phyloP scores from a whole-genome alignment of 805 yeast species.

The Saccharomyces eubayanus region DNA sequence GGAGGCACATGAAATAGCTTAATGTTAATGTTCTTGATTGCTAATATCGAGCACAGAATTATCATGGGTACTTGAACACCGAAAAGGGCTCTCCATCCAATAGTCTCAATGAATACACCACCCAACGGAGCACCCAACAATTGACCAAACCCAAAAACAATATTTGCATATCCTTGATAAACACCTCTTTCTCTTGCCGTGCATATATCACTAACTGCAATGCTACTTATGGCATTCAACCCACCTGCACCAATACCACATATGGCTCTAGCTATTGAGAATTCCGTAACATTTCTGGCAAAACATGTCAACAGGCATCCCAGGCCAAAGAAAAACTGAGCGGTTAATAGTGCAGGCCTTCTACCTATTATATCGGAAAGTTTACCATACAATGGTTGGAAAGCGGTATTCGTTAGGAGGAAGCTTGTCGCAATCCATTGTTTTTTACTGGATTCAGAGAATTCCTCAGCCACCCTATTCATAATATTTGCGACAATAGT shows the following conservation, averaged over 20 bases:
- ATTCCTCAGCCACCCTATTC: conserved; percentile 40
- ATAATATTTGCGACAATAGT: conserved; percentile 44
- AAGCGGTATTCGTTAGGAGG: conserved; percentile 54
- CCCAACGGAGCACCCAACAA: conserved; percentile 60
- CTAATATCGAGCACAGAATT: conserved; percentile 33
- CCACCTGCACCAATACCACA: conserved; percentile 95
- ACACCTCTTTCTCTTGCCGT: conserved; percentile 70
- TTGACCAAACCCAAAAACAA: conserved; percentile 69
- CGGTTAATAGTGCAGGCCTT: conserved; percentile 34
- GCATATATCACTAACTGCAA: conserved; percentile 67
- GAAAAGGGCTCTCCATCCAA: conserved; percentile 62
- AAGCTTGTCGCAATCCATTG: conserved; percentile 66
- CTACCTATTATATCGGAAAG: conserved; percentile 50
- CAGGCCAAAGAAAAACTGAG: conserved; percentile 36
- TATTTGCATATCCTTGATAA: conserved; percentile 75
- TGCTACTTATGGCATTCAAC: conserved; percentile 63
- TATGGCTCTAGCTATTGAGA: conserved; percentile 53
- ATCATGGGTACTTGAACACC: conserved; percentile 41
- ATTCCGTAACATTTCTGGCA: conserved; percentile 27
- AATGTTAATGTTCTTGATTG: conserved; percentile 32
- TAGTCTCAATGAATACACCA: conserved; percentile 47
- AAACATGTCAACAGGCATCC: conserved; percentile 40
- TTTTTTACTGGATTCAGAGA: conserved; percentile 39
- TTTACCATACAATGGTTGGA: conserved; percentile 60
- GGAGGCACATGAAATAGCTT: conserved; percentile 46